Evolutionary conservation across 2,329 filamentous ascomycete genomes (phyloP).

Genomic region (Monascus ruber): DNA sequence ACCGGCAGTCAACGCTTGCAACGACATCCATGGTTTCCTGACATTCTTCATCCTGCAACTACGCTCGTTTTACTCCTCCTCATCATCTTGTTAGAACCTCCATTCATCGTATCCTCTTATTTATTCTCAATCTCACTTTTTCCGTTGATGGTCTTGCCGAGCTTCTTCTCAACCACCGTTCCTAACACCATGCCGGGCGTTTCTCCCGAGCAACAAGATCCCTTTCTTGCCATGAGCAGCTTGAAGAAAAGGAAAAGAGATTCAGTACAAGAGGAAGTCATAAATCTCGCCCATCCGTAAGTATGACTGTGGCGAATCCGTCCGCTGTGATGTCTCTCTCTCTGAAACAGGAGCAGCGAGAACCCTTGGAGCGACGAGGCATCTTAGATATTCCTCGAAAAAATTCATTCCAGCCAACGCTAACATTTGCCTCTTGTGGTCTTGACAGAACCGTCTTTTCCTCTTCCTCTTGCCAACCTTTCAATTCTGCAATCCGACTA

Average conservation of each 20-base stretch:
- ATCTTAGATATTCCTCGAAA: not conserved
- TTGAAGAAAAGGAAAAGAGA: conserved; percentile 18
- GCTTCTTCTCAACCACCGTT: conserved; percentile 1
- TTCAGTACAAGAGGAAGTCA: conserved; percentile 3
- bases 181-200: conserved; percentile 5
- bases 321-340: no score
- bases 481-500: conserved; percentile 7
- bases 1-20: not conserved
- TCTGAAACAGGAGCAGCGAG: no score
- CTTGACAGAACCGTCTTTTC: conserved; percentile 3
- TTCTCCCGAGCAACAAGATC: conserved; percentile 3
- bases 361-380: no score
- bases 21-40: not conserved
- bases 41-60: not conserved
- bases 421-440: no score
- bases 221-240: conserved; percentile 2
- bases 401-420: not conserved
- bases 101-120: not conserved
- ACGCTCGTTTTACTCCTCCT: not conserved
- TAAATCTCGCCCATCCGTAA: conserved; percentile 8
- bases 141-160: conserved; percentile 2
- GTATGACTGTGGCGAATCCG: not conserved
- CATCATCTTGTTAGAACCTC: not conserved
- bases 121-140: not conserved
- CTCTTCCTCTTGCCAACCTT: conserved; percentile 7